A percentile compares a stretch with the other conserved stretches of the same genome.
These are phyloP conservation scores for Geranomyces michiganensis DNA, from an alignment of 192 early-diverging fungal genomes.

Conservation along the genomic window DNA sequence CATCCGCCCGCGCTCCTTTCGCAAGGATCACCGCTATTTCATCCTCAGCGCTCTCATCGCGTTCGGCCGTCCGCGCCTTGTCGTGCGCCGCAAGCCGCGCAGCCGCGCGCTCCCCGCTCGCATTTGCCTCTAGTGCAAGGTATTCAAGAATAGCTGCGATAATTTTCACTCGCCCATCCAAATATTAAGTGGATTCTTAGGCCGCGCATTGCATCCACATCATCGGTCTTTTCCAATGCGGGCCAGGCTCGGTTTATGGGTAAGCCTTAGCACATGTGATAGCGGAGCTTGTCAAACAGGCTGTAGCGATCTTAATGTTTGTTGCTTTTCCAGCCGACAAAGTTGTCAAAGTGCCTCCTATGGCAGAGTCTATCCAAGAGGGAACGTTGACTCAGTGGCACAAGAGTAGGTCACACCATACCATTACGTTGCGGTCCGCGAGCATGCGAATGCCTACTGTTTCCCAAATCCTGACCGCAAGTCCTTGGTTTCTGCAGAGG, in stretches of 20 bases:
- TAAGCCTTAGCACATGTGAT: neutral
- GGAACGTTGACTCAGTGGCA: constrained; percentile 95
- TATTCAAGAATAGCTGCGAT: neutral
- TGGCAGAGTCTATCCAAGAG: constrained; percentile 99
- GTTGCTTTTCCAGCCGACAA: constrained; percentile 63
- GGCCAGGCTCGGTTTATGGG: constrained; percentile 38
- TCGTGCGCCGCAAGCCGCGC: neutral
- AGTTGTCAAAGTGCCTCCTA: constrained; percentile 88
- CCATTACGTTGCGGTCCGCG: neutral
- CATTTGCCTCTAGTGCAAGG: neutral
- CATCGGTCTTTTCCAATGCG: constrained; percentile 7
- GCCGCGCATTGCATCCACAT: neutral
- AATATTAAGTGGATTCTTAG: neutral
- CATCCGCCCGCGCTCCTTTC: too few relatives aligned
- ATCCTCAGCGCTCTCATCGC: neutral
- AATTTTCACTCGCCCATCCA: neutral
- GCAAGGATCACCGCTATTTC: neutral
- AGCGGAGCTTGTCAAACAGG: neutral
- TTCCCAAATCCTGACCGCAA: neutral
- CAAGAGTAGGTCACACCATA: constrained; percentile 74
- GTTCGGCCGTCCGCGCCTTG: neutral
- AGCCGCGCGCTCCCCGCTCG: neutral
- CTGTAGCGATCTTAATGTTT: neutral
- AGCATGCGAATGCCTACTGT: too few relatives aligned
- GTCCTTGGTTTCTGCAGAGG: constrained; percentile 62